phyloP scores from a whole-genome alignment of 495 filamentous ascomycete species.

The Platismatia glauca region DNA sequence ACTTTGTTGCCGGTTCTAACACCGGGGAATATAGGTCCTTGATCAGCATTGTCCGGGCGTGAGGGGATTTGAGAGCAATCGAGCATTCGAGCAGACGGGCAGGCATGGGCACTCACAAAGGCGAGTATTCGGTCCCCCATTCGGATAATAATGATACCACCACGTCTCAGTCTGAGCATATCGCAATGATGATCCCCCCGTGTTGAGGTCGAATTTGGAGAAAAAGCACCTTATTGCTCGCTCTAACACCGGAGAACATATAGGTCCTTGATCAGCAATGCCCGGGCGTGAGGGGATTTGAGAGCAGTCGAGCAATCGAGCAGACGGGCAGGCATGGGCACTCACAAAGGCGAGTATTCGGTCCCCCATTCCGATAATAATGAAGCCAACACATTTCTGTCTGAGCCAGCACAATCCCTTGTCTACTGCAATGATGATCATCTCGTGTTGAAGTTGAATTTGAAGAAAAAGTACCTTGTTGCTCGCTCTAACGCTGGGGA shows the following conservation, averaged over 20 bases:
- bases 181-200: not conserved
- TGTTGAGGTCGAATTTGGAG: not conserved
- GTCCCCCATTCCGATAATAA: not conserved
- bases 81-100: too few species aligned
- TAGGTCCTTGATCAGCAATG: not conserved
- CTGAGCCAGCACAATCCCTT: not conserved
- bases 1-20: not conserved
- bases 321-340: not conserved
- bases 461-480: not conserved
- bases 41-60: not conserved
- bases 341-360: not conserved
- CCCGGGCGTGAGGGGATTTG: not conserved
- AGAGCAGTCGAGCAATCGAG: too few species aligned
- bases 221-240: not conserved
- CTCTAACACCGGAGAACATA: not conserved
- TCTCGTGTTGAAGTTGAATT: not conserved
- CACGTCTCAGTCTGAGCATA: not conserved
- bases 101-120: not conserved
- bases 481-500: not conserved
- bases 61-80: not conserved
- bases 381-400: not conserved
- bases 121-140: not conserved
- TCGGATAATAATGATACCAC: not conserved
- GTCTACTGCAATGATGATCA: not conserved
- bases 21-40: not conserved